Evolutionary conservation across 306 rosid genomes (phyloP).

Genomic region (Urtica urens): DNA sequence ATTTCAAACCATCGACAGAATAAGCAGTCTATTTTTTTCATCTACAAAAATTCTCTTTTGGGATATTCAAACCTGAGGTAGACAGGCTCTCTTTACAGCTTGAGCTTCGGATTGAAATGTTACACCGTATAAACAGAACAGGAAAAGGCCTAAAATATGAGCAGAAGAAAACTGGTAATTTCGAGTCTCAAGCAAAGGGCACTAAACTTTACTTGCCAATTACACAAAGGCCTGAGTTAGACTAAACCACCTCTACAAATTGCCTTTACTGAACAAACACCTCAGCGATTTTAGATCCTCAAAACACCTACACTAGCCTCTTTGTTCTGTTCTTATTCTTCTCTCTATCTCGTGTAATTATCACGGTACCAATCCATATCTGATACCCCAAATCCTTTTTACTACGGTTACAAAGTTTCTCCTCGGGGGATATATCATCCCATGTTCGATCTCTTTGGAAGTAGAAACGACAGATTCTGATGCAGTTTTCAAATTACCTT

Average conservation of each 20-base stretch:
- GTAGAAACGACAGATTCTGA: constrained; percentile 14
- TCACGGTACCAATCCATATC: constrained; percentile 17
- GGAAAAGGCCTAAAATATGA: constrained; percentile 5
- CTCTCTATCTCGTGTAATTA: constrained; percentile 27
- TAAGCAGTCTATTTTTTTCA: no score
- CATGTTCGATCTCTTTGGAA: constrained; percentile 13
- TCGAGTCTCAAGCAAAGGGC: constrained; percentile 12
- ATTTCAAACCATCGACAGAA: no score
- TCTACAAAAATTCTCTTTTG: no score
- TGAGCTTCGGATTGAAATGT: neutral
- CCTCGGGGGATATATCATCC: constrained; percentile 27
- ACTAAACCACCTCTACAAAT: constrained; percentile 31
- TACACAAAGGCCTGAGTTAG: constrained; percentile 20
- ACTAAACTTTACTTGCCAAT: constrained; percentile 25
- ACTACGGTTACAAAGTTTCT: constrained; percentile 27
- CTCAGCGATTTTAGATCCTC: constrained; percentile 20
- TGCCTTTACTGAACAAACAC: constrained; percentile 17
- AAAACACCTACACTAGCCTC: constrained; percentile 35
- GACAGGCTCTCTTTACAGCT: constrained; percentile 2
- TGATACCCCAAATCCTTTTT: constrained; percentile 26
- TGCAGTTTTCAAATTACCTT: constrained; percentile 15
- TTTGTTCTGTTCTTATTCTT: no score
- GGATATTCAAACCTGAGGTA: no score
- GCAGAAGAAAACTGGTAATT: neutral
- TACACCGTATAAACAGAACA: neutral